These are phyloP conservation scores for Plasmodium knowlesi DNA, from an alignment of 169 alveolate species.

Conservation along the genomic window DNA sequence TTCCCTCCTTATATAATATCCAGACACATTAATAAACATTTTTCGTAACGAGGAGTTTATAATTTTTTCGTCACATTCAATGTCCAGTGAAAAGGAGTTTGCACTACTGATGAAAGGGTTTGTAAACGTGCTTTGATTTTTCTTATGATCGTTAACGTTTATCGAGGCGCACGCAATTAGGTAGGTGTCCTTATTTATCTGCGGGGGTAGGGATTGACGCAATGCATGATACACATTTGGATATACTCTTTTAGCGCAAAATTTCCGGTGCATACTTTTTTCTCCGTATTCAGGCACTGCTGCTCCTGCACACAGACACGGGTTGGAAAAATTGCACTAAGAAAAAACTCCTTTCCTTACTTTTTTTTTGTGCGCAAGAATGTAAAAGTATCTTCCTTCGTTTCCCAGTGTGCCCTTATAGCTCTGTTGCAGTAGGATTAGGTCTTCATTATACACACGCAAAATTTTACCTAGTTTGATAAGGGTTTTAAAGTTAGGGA, in stretches of 20 bases:
- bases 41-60: constrained; percentile 13
- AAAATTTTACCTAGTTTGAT: constrained; percentile 4
- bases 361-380: constrained; percentile 22
- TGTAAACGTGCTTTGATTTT: not conserved
- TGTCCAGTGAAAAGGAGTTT: constrained; percentile 29
- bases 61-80: constrained; percentile 56
- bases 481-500: not conserved
- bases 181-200: constrained; percentile 14
- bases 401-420: constrained; percentile 36
- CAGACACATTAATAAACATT: constrained; percentile 52
- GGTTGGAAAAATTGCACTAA: not conserved
- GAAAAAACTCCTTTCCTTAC: constrained; percentile 18
- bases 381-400: constrained; percentile 45
- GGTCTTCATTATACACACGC: constrained; percentile 32
- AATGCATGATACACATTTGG: not conserved
- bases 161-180: constrained; percentile 20
- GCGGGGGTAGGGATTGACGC: not conserved
- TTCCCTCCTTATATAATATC: constrained; percentile 17
- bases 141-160: constrained; percentile 48
- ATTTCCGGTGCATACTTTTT: not conserved
- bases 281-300: not conserved
- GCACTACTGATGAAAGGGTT: constrained; percentile 24
- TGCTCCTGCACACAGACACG: not conserved
- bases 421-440: constrained; percentile 43
- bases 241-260: not conserved